Base-by-base conservation (phyloP, 2,329 filamentous ascomycete genomes). In the Colletotrichum incanum region DNA sequence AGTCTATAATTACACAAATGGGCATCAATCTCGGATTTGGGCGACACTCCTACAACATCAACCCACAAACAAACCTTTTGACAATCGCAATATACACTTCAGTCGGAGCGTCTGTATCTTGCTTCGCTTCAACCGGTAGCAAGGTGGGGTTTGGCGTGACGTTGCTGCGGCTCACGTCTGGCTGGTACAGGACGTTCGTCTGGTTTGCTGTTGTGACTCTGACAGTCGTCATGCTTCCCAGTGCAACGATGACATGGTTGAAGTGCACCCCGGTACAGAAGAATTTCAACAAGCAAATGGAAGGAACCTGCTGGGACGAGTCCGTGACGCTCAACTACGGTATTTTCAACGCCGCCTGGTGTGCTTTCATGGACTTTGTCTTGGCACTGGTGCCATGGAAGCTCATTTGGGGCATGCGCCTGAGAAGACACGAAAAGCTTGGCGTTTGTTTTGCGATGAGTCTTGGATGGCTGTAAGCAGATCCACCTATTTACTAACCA, bases 321-420 rank as follows among this genome's bases (percentile, higher is more conserved):
- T 39, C 64, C 0, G 62, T 73, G 2, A 65, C 70, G 9, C 61
- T 74, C 9, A 68, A 69, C 28, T 73, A 68, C 50, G 64, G 60
- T 16, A 72, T 73, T 11, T 64, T 76, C 55, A 72, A 64, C 37
- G 65, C 58, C 0, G 56, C 65, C 2, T 72, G 69, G 69, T 68
- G 69, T 3, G 61, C 65, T 72, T 75, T 75, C 1, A 71, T 76
- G 50, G 78, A 81, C 71, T 78, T 80, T 12, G 55, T 72, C 4
- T 71, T 81, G 50, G 79, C 79, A 1, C 58, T 76, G 37, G 58
- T 81, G 3, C 79, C 79, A 0, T 81, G 79, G 79, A 76, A 76
- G 56, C 52, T 81, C 5, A 77, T 81, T 4, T 76, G 75, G 71
- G 73, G 76, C 8, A 73, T 80, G 60, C 76, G 78, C 18, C 79